Conservation (phyloP, 1,284 basidiomycete genomes). For the Malassezia obtusa region DNA sequence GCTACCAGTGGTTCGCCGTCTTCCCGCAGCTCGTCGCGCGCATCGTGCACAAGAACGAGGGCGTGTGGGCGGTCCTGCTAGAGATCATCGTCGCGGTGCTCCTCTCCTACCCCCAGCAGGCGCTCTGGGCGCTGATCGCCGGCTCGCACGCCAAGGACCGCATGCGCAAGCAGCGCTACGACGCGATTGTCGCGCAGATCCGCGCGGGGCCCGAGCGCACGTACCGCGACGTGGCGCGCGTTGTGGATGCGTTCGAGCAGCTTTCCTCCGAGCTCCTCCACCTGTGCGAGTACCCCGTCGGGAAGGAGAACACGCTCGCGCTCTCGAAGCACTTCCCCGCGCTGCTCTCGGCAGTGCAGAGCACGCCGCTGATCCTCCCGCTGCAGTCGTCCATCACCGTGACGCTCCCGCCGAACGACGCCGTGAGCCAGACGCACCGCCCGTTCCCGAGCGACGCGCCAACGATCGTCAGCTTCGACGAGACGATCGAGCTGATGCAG, state of each 20-base stretch:
- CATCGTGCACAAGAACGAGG: constrained; percentile 68
- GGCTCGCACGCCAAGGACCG: constrained; percentile 73
- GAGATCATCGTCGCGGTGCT: constrained; percentile 67
- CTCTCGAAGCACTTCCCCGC: constrained; percentile 31
- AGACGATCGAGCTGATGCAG: constrained; percentile 81
- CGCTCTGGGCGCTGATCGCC: constrained; percentile 83
- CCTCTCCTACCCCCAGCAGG: constrained; percentile 74
- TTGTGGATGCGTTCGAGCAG: constrained; percentile 28
- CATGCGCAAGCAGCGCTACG: constrained; percentile 59
- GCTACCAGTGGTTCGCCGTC: constrained; percentile 69
- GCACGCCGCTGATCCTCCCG: constrained; percentile 55
- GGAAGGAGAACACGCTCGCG: constrained; percentile 25
- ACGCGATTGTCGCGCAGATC: constrained; percentile 54
- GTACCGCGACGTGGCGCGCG: constrained; percentile 26
- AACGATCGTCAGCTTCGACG: constrained; percentile 58
- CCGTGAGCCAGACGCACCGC: constrained; percentile 57
- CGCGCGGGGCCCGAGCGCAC: constrained; percentile 11
- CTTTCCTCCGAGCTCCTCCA: constrained; percentile 41
- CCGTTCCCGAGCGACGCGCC: constrained; percentile 74
- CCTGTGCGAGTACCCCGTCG: constrained; percentile 37
- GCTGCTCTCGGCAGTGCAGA: constrained; percentile 23
- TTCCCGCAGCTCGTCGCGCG: constrained; percentile 95
- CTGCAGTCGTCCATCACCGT: constrained; percentile 86
- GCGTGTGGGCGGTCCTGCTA: constrained; percentile 61
- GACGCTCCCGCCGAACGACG: constrained; percentile 55